phyloP scores from a whole-genome alignment of 1,284 basidiomycete species.

The Trichosporon sp. region DNA sequence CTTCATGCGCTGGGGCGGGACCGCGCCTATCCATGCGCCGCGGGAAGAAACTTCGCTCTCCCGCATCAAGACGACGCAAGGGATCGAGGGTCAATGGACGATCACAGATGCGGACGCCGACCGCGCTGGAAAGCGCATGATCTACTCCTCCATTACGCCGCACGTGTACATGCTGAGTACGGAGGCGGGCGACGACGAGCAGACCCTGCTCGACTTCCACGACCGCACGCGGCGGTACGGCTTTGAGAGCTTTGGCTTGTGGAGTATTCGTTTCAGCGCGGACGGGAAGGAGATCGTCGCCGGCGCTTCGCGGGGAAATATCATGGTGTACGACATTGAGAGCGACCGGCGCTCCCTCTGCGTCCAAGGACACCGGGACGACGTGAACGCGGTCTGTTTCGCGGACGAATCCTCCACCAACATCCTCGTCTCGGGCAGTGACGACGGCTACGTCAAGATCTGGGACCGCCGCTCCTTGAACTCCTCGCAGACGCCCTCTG shows the following conservation, averaged over 20 bases:
- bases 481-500: conserved; percentile 77
- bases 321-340: conserved; percentile 84
- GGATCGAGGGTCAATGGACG: conserved; percentile 78
- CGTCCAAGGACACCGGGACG: conserved; percentile 80
- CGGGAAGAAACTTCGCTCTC: conserved; percentile 67
- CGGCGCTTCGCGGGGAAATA: conserved; percentile 57
- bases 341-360: conserved; percentile 76
- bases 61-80: conserved; percentile 75
- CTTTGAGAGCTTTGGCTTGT: conserved; percentile 71
- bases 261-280: conserved; percentile 92
- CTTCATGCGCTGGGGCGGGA: conserved; percentile 23
- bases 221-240: conserved; percentile 19
- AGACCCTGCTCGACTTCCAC: conserved; percentile 71
- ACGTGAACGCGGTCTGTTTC: conserved; percentile 96
- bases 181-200: conserved; percentile 68
- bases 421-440: conserved; percentile 88
- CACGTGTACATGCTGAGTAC: conserved; percentile 85
- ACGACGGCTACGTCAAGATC: conserved; percentile 91
- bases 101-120: conserved; percentile 93
- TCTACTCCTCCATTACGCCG: conserved; percentile 83
- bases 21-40: conserved; percentile 17
- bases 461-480: conserved; percentile 90
- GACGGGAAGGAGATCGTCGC: conserved; percentile 87
- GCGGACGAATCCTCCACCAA: conserved; percentile 90
- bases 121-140: conserved; percentile 89